Evolutionary conservation across 139 green algal species (phyloP).

Genomic region (Volvox africanus): DNA sequence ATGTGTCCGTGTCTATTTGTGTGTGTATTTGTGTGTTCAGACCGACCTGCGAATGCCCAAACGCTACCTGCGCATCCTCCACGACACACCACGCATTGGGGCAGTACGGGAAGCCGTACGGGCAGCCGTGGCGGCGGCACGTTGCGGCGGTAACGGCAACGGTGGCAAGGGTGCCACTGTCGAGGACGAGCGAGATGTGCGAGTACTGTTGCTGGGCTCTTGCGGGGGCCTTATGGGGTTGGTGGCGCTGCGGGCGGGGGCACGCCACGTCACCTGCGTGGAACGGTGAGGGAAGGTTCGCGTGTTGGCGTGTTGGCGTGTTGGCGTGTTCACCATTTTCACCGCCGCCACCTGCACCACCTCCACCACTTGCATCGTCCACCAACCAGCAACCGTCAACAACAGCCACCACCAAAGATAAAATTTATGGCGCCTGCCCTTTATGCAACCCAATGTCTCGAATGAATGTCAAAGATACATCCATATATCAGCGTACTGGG

Average conservation of each 20-base stretch:
- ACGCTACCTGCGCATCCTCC: conserved; percentile 35
- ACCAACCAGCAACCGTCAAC: neutral
- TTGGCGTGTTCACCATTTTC: no score
- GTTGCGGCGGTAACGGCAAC: neutral
- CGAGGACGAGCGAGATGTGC: conserved; percentile 39
- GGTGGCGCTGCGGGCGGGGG: conserved; percentile 77
- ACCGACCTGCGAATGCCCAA: conserved; percentile 60
- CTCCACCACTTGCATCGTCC: no score
- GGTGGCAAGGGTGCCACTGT: neutral
- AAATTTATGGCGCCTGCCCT: no score
- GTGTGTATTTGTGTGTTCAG: neutral
- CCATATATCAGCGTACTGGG: no score
- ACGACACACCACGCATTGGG: conserved; percentile 45
- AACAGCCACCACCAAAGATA: no score
- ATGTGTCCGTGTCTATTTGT: neutral
- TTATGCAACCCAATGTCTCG: no score
- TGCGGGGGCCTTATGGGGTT: conserved; percentile 54
- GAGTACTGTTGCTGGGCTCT: conserved; percentile 53
- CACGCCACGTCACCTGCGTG: conserved; percentile 79
- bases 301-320: no score
- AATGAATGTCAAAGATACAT: no score
- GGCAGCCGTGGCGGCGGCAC: neutral
- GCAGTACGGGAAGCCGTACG: conserved; percentile 64
- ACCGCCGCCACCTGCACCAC: no score
- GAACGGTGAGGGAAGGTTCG: conserved; percentile 64